Evolutionary conservation across 2,329 filamentous ascomycete genomes (phyloP), one percentile per base, ranked within the genome.

Genomic region (Fusarium guadeloupense): DNA sequence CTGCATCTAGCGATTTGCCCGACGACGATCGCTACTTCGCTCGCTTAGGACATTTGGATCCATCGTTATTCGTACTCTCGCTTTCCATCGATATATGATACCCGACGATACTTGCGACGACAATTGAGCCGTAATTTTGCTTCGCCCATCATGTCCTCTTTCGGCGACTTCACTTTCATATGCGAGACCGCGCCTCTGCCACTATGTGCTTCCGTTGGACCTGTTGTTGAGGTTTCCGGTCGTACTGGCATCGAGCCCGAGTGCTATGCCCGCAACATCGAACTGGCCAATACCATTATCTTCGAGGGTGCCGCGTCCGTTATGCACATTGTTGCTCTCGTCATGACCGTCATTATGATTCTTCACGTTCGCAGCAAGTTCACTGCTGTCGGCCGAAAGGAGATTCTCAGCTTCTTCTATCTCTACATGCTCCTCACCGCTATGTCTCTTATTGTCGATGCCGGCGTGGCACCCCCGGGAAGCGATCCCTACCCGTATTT

Each of bases 311-410:
- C 93, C 23, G 88, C 93, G 19, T 92, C 91, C 60, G 93, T 94
- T 72, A 91, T 95, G 79, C 95, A 99, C 77, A 98, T 99, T 67
- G 80, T 90, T 53, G 92, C 94, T 13, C 81, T 99, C 56, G 81
- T 88, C 69, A 97, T 99, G 94, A 96, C 93, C 5, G 90, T 94
- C 9, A 89, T 97, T 71, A 99, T 99, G 95, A 93, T 99, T 60
- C 83, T 99, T 64, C 95, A 99, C 76, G 91, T 99, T 62, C 87
- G 95, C 69, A 94, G 92, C 70, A 99, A 99, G 79, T 99, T 99
- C 77, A 99, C 95, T 19, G 95, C 95, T 71, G 95, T 99, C 69
- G 94, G 87, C 55, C 85, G 85, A 54, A 86, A 86, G 73, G 85
- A 89, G 76, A 87, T 89, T 62, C 90, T 92, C 44, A 91, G 90